Percentiles rank a stretch among this genome's conserved stretches.
These are phyloP conservation scores for Sugiyamaella grinbergsii DNA, from an alignment of 1,139 yeast genomes.

Conservation along the genomic window DNA sequence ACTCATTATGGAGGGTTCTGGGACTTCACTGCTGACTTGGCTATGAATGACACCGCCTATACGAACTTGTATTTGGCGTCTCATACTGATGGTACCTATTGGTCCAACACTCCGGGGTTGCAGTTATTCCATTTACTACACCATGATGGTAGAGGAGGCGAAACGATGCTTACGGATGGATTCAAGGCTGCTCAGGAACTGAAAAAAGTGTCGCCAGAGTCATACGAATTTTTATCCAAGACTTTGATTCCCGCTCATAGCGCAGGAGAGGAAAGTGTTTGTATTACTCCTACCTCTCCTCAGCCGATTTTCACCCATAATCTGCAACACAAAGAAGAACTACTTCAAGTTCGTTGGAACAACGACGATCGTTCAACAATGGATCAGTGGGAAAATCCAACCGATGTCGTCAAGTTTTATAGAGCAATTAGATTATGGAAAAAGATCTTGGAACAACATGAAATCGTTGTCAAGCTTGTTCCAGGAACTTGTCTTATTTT, in stretches of 20 bases:
- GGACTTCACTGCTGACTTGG: slow-evolving; percentile 75
- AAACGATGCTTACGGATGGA: slow-evolving; percentile 70
- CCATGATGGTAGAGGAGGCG: slow-evolving; percentile 74
- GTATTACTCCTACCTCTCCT: slow-evolving; percentile 63
- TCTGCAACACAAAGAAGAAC: slow-evolving; percentile 48
- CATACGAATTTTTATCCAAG: slow-evolving; percentile 55
- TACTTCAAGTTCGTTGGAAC: slow-evolving; percentile 74
- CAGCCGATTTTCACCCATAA: slow-evolving; percentile 63
- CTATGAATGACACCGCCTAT: slow-evolving; percentile 74
- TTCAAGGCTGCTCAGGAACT: slow-evolving; percentile 62
- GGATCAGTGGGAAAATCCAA: slow-evolving; percentile 58
- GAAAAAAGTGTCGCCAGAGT: slow-evolving; percentile 53
- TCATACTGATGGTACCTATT: slow-evolving; percentile 80
- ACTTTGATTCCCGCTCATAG: slow-evolving; percentile 72
- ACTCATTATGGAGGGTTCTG: slow-evolving; percentile 83
- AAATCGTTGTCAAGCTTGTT: slow-evolving; percentile 56
- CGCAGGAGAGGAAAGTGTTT: slow-evolving; percentile 70
- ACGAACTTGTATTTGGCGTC: slow-evolving; percentile 66
- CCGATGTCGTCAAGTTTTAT: slow-evolving; percentile 60
- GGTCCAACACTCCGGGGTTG: slow-evolving; percentile 76
- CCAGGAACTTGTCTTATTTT: slow-evolving; percentile 74
- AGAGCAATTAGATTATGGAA: slow-evolving; percentile 63
- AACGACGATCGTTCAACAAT: slow-evolving; percentile 71
- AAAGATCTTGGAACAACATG: slow-evolving; percentile 56
- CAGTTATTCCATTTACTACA: slow-evolving; percentile 69